Evolutionary conservation across 2,329 filamentous ascomycete species (phyloP), one percentile per base, ranked within the genome.

Genomic region (Mycosphaerella sp.): DNA sequence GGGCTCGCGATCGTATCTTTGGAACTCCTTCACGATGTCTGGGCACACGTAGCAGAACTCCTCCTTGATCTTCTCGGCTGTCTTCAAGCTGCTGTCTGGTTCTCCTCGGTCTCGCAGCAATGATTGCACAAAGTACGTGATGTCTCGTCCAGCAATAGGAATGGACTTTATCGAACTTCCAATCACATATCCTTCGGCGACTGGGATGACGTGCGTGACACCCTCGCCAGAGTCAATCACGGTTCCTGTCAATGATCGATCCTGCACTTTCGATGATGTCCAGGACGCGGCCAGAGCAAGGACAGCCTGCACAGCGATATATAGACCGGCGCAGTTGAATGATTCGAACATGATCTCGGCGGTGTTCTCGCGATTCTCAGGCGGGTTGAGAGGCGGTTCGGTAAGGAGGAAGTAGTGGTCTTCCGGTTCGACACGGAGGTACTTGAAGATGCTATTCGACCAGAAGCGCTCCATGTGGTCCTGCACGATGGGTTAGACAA

Each of bases 391-490:
- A 61, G 93, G 93, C 88, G 93, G 93, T 72, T 98, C 93, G 58
- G 93, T 98, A 56, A 98, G 84, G 59, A 98, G 84, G 74, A 98
- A 98, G 78, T 95, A 91, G 74, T 98, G 93, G 71, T 98, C 93
- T 76, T 98, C 93, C 31, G 93, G 93, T 75, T 98, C 93, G 63
- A 98, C 93, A 66, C 93, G 84, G 50, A 98, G 81, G 70, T 98
- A 98, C 73, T 98, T 98, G 83, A 98, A 98, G 76, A 98, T 98
- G 60, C 93, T 98, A 77, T 97, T 97, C 63, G 95, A 97, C 93
- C 93, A 98, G 77, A 97, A 98, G 60, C 93, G 86, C 74, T 98
- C 93, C 93, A 98, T 98, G 68, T 96, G 89, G 74, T 98, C 93
- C 88, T 93, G 63, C 5, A 51, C 58, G 43, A 34, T 61, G 55